Evolutionary conservation across 2,329 filamentous ascomycete species (phyloP).

Genomic region (Zymoseptoria pseudotritici): DNA sequence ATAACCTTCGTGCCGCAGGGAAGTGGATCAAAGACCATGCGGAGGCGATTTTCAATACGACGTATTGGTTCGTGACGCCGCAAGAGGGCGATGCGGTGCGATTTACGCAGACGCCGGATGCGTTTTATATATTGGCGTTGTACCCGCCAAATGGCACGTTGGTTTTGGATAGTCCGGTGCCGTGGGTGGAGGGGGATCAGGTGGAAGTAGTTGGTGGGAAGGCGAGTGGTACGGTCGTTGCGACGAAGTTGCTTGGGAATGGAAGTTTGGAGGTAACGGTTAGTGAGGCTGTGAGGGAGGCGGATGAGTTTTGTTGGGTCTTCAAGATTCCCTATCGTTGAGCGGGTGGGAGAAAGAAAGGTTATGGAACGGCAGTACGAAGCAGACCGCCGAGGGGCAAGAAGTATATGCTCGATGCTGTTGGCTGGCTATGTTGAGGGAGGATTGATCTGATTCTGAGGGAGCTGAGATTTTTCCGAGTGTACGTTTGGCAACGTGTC

Average conservation of each 20-base stretch:
- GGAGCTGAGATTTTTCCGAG: too few relatives aligned
- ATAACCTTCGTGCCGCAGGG: slow-evolving; percentile 45
- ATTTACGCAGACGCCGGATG: slow-evolving; percentile 46
- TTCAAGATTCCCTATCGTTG: slow-evolving; percentile 32
- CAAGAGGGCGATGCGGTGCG: slow-evolving; percentile 40
- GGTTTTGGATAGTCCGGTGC: slow-evolving; percentile 39
- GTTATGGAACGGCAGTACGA: too few relatives aligned
- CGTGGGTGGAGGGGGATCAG: slow-evolving; percentile 41
- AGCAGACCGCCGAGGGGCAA: too few relatives aligned
- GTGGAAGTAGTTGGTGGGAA: slow-evolving; percentile 40
- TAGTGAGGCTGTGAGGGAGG: slow-evolving; percentile 27
- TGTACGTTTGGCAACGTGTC: too few relatives aligned
- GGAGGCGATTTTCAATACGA: slow-evolving; percentile 52
- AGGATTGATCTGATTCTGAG: too few relatives aligned
- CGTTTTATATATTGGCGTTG: slow-evolving; percentile 47
- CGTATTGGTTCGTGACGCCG: slow-evolving; percentile 46
- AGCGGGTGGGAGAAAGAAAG: too few relatives aligned
- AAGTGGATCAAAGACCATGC: slow-evolving; percentile 47
- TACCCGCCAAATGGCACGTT: slow-evolving; percentile 37
- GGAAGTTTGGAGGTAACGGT: slow-evolving; percentile 30
- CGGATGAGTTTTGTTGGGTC: slow-evolving; percentile 38
- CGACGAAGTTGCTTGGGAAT: slow-evolving; percentile 20
- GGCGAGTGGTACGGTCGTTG: slow-evolving; percentile 23
- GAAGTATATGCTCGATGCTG: too few relatives aligned
- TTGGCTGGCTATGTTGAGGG: too few relatives aligned